Conservation (phyloP, 1,139 yeast genomes). For the Oligophagozyma castellii region DNA sequence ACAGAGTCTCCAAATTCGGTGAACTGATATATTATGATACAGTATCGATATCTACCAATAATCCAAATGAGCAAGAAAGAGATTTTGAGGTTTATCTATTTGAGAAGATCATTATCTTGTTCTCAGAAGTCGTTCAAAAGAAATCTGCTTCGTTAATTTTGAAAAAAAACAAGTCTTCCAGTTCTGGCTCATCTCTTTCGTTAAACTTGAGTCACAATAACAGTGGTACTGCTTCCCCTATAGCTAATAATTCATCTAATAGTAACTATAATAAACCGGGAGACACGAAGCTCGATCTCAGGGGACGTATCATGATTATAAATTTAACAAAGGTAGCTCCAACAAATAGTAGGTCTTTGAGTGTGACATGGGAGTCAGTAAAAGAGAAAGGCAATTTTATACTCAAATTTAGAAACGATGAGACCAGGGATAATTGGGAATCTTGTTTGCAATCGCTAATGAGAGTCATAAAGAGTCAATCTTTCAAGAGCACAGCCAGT, state of each 20-base stretch:
- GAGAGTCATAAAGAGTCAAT: conserved; percentile 27
- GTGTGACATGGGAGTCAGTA: conserved; percentile 67
- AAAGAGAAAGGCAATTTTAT: conserved; percentile 67
- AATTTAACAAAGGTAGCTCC: conserved; percentile 44
- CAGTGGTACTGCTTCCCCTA: conserved; percentile 1
- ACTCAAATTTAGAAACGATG: conserved; percentile 57
- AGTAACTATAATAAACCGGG: conserved; percentile 3
- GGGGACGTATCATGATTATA: conserved; percentile 58
- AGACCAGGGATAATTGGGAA: conserved; percentile 60
- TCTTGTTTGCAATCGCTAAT: conserved; percentile 34
- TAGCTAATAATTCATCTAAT: conserved; percentile 1
- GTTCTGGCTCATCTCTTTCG: conserved; percentile 16
- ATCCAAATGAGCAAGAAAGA: conserved; percentile 51
- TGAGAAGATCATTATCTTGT: conserved; percentile 75
- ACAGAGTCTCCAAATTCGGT: conserved; percentile 69
- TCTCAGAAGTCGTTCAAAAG: conserved; percentile 36
- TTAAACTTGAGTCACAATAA: conserved; percentile 12
- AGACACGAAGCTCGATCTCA: conserved; percentile 35
- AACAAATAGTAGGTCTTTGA: conserved; percentile 36
- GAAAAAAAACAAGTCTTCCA: conserved; percentile 19
- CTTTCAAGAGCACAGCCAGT: conserved; percentile 17
- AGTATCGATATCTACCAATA: conserved; percentile 46
- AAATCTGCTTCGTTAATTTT: conserved; percentile 22
- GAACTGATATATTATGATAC: conserved; percentile 66
- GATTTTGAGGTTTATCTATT: conserved; percentile 85